Evolutionary conservation across 257 asterid genomes (phyloP).

Genomic region (Mentha longifolia): DNA sequence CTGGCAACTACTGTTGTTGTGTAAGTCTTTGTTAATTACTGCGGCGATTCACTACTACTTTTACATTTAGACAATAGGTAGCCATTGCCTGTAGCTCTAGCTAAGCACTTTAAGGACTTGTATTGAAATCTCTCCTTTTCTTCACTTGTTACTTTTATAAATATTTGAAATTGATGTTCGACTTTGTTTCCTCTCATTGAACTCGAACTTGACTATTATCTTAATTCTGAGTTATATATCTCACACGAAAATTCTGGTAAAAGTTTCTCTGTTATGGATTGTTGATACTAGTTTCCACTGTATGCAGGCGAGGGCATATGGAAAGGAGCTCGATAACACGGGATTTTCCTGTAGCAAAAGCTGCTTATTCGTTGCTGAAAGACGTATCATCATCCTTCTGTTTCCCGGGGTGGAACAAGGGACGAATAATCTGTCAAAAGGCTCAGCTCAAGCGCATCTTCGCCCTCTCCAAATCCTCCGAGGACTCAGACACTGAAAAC

Average conservation of each 20-base stretch:
- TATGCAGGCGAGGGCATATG: constrained; percentile 82
- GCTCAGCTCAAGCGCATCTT: constrained; percentile 75
- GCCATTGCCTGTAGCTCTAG: neutral
- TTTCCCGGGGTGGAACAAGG: constrained; percentile 93
- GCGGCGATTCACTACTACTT: neutral
- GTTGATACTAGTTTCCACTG: constrained; percentile 16
- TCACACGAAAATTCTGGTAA: neutral
- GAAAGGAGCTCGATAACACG: constrained; percentile 82
- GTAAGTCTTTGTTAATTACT: constrained; percentile 53
- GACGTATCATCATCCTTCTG: constrained; percentile 77
- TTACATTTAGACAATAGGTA: constrained; percentile 13
- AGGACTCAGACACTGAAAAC: constrained; percentile 45
- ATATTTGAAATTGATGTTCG: neutral
- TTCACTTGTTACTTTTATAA: neutral
- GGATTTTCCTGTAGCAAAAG: constrained; percentile 87
- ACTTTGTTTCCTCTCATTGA: neutral
- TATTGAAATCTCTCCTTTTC: neutral
- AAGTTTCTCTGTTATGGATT: neutral
- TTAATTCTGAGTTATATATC: neutral
- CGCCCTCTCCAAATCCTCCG: constrained; percentile 50
- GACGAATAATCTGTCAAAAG: constrained; percentile 82
- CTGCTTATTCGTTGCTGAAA: constrained; percentile 73
- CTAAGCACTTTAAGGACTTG: neutral
- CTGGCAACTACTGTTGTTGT: constrained; percentile 78
- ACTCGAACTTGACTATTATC: constrained; percentile 10